These are phyloP conservation scores for Prunus davidiana DNA, from an alignment of 306 rosid genomes.

Conservation along the genomic window DNA sequence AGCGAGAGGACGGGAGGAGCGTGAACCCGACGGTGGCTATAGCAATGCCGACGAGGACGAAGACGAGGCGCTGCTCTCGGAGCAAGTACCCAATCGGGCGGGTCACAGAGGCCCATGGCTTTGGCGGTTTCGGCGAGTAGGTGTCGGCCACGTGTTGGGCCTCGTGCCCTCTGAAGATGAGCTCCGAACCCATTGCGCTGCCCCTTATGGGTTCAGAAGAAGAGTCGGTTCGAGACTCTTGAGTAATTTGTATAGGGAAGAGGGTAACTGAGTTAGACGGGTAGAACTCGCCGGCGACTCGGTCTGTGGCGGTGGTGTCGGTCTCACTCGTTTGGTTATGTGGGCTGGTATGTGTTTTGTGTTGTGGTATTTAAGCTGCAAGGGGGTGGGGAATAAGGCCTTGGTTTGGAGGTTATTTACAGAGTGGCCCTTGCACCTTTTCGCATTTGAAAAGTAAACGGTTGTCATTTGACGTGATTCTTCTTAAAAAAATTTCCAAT, in stretches of 20 bases:
- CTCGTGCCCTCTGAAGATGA: conserved; percentile 84
- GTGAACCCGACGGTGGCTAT: conserved; percentile 65
- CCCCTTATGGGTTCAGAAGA: background rate
- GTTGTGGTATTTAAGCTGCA: conserved; percentile 27
- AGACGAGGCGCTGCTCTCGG: conserved; percentile 78
- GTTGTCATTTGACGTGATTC: conserved; percentile 10
- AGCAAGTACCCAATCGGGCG: conserved; percentile 80
- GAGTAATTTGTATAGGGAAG: too few relatives aligned
- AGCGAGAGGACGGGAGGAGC: conserved; percentile 37
- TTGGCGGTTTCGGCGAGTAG: conserved; percentile 68
- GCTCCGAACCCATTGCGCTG: conserved; percentile 46
- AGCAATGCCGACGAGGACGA: conserved; percentile 70
- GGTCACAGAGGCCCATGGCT: conserved; percentile 67
- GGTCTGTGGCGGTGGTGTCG: background rate
- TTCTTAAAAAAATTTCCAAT: background rate
- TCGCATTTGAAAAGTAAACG: conserved; percentile 21
- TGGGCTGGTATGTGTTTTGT: background rate
- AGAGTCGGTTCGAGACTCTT: background rate
- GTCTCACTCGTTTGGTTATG: background rate
- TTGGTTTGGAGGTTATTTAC: conserved; percentile 19
- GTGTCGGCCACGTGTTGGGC: conserved; percentile 46
- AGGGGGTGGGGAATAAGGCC: background rate
- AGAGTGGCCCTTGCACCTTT: conserved; percentile 11
- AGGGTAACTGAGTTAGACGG: conserved; percentile 9
- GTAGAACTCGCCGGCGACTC: background rate